Conservation (phyloP, 73 alveolate genomes). For the Tetrahymena thermophila region DNA sequence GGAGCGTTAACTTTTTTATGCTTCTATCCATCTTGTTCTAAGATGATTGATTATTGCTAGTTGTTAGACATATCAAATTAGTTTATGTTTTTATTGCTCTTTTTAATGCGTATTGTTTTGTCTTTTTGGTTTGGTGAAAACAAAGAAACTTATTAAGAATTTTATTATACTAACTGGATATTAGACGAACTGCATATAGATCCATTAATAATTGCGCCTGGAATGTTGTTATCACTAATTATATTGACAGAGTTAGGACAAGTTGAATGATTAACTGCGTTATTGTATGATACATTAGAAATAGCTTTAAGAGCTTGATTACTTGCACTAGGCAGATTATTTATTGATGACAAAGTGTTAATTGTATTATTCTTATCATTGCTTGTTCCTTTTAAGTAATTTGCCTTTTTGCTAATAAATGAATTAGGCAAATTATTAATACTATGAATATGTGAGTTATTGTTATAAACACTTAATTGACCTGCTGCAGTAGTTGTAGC, state of each 20-base stretch:
- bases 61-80: neutral
- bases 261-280: neutral
- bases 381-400: neutral
- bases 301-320: neutral
- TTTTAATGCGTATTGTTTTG: neutral
- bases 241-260: neutral
- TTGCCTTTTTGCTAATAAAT: neutral
- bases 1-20: neutral
- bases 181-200: neutral
- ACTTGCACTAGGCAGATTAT: neutral
- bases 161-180: neutral
- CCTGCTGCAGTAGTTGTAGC: neutral
- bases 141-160: neutral
- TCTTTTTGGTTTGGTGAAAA: neutral
- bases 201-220: neutral
- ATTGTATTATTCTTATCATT: neutral
- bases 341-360: neutral
- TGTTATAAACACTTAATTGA: neutral
- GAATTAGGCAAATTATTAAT: neutral
- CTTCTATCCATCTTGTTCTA: neutral
- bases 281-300: neutral
- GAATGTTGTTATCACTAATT: neutral
- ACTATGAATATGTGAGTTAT: neutral
- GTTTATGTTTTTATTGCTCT: neutral
- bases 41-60: neutral